Evolutionary conservation across 257 asterid species (phyloP).

Genomic region (Schizonepeta tenuifolia): DNA sequence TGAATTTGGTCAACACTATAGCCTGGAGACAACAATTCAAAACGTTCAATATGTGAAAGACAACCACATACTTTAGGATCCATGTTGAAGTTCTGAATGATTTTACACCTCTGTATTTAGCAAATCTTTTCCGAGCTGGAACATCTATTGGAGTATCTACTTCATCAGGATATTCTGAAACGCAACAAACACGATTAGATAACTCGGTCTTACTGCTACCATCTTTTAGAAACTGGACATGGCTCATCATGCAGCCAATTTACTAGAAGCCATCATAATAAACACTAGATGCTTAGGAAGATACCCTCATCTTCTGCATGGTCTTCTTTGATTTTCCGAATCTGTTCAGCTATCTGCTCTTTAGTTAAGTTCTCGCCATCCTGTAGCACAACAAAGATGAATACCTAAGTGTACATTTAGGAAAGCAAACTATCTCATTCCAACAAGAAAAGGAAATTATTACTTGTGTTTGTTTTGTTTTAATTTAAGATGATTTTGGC

Average conservation of each 20-base stretch:
- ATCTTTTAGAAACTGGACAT: slow-evolving; percentile 20
- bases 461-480: slow-evolving; percentile 3
- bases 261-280: slow-evolving; percentile 20
- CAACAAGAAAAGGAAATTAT: not conserved
- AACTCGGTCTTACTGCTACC: slow-evolving; percentile 5
- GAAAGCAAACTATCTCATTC: not conserved
- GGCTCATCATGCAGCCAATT: not conserved
- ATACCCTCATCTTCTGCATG: slow-evolving; percentile 98
- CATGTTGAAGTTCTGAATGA: slow-evolving; percentile 97
- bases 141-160: slow-evolving; percentile 92
- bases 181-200: slow-evolving; percentile 29
- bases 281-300: not conserved
- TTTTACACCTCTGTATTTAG: slow-evolving; percentile 91
- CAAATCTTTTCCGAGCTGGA: slow-evolving; percentile 92
- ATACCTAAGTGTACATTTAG: not conserved
- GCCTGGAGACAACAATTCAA: slow-evolving; percentile 16
- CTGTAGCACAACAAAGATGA: slow-evolving; percentile 48
- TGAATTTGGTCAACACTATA: slow-evolving; percentile 28
- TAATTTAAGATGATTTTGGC: not conserved
- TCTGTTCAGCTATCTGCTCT: slow-evolving; percentile 90
- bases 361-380: slow-evolving; percentile 75
- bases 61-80: slow-evolving; percentile 82
- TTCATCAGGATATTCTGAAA: slow-evolving; percentile 94
- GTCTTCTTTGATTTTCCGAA: slow-evolving; percentile 79
- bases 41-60: slow-evolving; percentile 14